phyloP scores from a whole-genome alignment of 2,329 filamentous ascomycete genomes.

The Epichloe glyceriae region DNA sequence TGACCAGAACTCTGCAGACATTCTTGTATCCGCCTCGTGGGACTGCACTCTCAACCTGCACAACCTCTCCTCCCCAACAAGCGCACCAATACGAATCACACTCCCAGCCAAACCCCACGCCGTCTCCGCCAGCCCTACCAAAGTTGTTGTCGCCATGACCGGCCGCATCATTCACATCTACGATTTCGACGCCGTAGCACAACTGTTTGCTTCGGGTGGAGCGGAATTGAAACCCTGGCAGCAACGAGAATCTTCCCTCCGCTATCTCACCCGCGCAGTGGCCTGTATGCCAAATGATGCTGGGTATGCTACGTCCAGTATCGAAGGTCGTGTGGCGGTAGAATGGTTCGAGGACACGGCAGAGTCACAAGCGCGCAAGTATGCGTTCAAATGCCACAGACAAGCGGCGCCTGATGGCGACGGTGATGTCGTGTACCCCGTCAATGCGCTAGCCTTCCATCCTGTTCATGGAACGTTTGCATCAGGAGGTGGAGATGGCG shows the following conservation, averaged over 20 bases:
- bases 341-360: slow-evolving; percentile 92
- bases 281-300: slow-evolving; percentile 94
- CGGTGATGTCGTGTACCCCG: slow-evolving; percentile 76
- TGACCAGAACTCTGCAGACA: slow-evolving; percentile 25
- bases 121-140: slow-evolving; percentile 61
- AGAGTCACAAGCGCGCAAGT: slow-evolving; percentile 83
- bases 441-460: slow-evolving; percentile 83
- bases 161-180: slow-evolving; percentile 90
- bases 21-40: slow-evolving; percentile 88
- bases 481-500: slow-evolving; percentile 77
- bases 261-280: slow-evolving; percentile 89
- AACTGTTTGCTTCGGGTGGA: slow-evolving; percentile 33
- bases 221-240: slow-evolving; percentile 68
- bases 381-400: slow-evolving; percentile 97
- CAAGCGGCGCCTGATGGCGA: slow-evolving; percentile 52
- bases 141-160: slow-evolving; percentile 91
- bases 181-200: slow-evolving; percentile 58
- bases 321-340: slow-evolving; percentile 90
- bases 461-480: slow-evolving; percentile 75
- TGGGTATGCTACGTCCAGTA: slow-evolving; percentile 83
- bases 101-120: slow-evolving; percentile 85
- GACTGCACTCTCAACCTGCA: slow-evolving; percentile 83
- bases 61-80: slow-evolving; percentile 40
- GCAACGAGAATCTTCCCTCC: slow-evolving; percentile 80
- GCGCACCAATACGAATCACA: slow-evolving; percentile 47